Evolutionary conservation across 2,329 filamentous ascomycete species (phyloP).

Genomic region (Aureobasidium zeae): DNA sequence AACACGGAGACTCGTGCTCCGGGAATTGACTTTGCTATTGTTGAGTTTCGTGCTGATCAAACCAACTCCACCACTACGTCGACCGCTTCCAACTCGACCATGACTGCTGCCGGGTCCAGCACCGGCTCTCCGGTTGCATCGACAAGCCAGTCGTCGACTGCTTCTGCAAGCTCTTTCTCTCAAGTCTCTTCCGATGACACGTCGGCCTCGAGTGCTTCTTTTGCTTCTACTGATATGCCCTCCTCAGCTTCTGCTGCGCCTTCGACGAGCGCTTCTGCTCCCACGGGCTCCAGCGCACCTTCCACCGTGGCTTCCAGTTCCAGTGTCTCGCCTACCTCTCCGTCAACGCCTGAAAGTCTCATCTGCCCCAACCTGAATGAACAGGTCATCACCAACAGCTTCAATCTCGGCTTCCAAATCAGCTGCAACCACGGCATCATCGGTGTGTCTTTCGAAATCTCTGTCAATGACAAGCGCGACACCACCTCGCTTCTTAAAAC

Average conservation of each 20-base stretch:
- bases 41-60: background rate
- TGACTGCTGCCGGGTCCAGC: background rate
- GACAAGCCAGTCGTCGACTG: too few relatives aligned
- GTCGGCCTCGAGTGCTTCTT: too few relatives aligned
- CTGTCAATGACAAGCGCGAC: background rate
- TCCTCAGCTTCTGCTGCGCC: too few relatives aligned
- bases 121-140: too few relatives aligned
- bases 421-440: background rate
- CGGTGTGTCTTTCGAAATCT: background rate
- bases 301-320: too few relatives aligned
- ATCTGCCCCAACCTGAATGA: conserved; percentile 3
- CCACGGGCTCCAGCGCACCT: too few relatives aligned
- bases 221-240: too few relatives aligned
- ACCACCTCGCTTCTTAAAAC: background rate
- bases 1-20: background rate
- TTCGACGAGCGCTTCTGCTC: too few relatives aligned
- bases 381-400: background rate
- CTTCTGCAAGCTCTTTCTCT: too few relatives aligned
- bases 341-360: background rate
- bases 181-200: too few relatives aligned
- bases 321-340: too few relatives aligned
- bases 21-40: background rate
- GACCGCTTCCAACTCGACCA: background rate
- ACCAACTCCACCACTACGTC: background rate
- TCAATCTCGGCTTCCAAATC: background rate